Conservation (phyloP, 805 yeast genomes). For the Pichia californica region DNA sequence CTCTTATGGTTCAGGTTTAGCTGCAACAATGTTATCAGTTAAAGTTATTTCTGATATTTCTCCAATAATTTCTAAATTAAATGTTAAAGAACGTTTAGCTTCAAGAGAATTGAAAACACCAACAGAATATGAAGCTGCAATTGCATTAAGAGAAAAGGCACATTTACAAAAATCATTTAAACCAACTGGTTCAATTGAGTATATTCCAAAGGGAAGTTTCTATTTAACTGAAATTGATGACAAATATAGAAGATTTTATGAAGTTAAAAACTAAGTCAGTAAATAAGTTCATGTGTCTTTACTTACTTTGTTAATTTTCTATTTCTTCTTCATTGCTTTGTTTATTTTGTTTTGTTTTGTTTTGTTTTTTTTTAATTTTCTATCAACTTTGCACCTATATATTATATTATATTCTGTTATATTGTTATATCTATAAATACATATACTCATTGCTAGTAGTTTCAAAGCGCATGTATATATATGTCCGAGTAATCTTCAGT, state of each 20-base stretch:
- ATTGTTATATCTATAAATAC: too few relatives aligned
- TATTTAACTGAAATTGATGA: slow-evolving; percentile 82
- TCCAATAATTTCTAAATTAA: slow-evolving; percentile 54
- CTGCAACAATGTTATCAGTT: slow-evolving; percentile 79
- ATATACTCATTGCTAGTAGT: too few relatives aligned
- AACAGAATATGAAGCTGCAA: slow-evolving; percentile 71
- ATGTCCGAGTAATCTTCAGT: too few relatives aligned
- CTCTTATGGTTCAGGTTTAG: slow-evolving; percentile 98
- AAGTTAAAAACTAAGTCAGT: slow-evolving; percentile 59
- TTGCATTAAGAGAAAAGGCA: slow-evolving; percentile 81
- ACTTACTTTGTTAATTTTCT: too few relatives aligned
- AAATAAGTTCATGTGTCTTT: too few relatives aligned
- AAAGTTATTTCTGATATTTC: slow-evolving; percentile 77
- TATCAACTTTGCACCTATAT: too few relatives aligned
- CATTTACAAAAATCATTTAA: slow-evolving; percentile 73
- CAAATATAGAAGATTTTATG: slow-evolving; percentile 78
- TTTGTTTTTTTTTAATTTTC: too few relatives aligned
- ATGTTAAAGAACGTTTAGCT: slow-evolving; percentile 61
- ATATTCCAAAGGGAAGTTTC: slow-evolving; percentile 68
- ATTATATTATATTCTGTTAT: too few relatives aligned
- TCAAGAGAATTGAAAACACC: slow-evolving; percentile 67
- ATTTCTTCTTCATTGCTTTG: too few relatives aligned
- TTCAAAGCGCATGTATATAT: too few relatives aligned
- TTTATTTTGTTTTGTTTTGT: too few relatives aligned
- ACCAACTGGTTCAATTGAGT: slow-evolving; percentile 76